Evolutionary conservation across 345 rosid genomes (phyloP).

Genomic region (Lepidium aucheri): DNA sequence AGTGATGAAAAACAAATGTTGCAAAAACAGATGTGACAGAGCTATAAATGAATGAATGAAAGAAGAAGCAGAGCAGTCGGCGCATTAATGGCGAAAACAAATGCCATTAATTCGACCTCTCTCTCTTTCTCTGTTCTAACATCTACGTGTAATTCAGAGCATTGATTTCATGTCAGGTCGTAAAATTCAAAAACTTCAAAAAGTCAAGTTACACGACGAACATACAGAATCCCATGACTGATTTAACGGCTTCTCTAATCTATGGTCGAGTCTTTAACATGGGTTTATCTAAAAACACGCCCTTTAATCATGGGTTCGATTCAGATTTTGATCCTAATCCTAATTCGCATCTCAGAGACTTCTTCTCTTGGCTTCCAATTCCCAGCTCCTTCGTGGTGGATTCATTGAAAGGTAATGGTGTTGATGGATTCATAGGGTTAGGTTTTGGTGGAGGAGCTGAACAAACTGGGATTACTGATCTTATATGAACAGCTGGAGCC

Average conservation of each 20-base stretch:
- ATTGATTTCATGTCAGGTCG: conserved; percentile 31
- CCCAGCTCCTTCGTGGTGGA: not conserved
- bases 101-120: conserved; percentile 41
- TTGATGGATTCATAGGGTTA: not conserved
- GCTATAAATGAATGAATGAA: conserved; percentile 25
- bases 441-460: conserved; percentile 43
- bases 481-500: conserved; percentile 67
- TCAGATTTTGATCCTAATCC: conserved; percentile 14
- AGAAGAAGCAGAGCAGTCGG: conserved; percentile 30
- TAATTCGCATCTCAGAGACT: not conserved
- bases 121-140: conserved; percentile 18
- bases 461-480: conserved; percentile 76
- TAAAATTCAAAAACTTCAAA: conserved; percentile 8
- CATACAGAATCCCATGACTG: conserved; percentile 14
- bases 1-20: not conserved
- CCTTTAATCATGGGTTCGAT: conserved; percentile 12
- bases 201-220: conserved; percentile 27
- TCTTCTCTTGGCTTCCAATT: conserved; percentile 3
- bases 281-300: conserved; percentile 1
- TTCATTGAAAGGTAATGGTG: not conserved
- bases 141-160: conserved; percentile 21
- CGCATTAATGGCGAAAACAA: conserved; percentile 59
- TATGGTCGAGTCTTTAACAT: not conserved
- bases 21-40: conserved; percentile 6
- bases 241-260: not conserved